Conservation (phyloP, 192 early-diverging fungal species). For the Spizellomyces punctatus region DNA sequence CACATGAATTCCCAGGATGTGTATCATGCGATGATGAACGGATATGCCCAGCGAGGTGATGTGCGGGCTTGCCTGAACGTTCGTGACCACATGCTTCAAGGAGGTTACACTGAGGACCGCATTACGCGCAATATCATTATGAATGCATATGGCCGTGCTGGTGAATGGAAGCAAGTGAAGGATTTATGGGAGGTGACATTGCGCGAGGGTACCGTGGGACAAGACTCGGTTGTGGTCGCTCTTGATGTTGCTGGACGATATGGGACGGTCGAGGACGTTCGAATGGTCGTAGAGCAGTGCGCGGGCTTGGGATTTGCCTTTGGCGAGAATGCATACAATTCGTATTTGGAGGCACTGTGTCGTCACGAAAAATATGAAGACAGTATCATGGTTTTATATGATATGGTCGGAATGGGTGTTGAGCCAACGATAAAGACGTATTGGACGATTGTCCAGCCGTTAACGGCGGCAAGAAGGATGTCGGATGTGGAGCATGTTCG, state of each 20-base stretch:
- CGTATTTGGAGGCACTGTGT: conserved; percentile 12
- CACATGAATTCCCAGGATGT: background rate
- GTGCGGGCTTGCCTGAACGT: background rate
- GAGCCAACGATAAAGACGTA: conserved; percentile 10
- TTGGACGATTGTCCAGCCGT: background rate
- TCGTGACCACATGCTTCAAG: background rate
- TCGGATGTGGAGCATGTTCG: background rate
- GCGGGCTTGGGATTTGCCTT: background rate
- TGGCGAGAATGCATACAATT: conserved; percentile 10
- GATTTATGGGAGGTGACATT: background rate
- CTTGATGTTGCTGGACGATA: conserved; percentile 1
- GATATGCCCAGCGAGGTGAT: conserved; percentile 1
- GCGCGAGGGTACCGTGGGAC: background rate
- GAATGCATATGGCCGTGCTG: background rate
- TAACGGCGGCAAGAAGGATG: background rate
- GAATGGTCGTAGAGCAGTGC: background rate
- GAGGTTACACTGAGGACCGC: too few species aligned
- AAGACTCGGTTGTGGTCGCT: background rate
- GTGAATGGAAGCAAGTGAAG: background rate
- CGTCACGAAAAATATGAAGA: background rate
- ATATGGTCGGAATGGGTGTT: conserved; percentile 1
- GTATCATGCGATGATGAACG: conserved; percentile 4
- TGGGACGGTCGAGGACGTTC: conserved; percentile 4
- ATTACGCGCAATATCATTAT: conserved; percentile 4
- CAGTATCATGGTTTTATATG: background rate